Base-by-base conservation (phyloP, 108 stramenopile species). In the Pseudonitzschia pungens region DNA sequence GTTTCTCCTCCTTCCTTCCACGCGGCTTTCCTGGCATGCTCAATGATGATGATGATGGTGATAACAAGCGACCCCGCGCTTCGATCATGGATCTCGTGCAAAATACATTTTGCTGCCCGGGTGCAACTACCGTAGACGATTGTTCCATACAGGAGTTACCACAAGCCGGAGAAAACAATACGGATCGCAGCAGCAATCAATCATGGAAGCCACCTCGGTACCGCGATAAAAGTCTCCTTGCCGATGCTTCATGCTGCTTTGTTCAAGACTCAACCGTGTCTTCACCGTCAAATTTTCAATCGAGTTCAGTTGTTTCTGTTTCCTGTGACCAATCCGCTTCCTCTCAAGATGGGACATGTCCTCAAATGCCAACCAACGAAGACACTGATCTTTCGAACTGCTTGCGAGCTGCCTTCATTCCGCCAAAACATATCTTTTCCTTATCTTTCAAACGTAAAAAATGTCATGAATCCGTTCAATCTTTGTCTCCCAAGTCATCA, bases 361-460 rank as follows among this genome's bases (percentile, higher is more conserved):
- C 53, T 0, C 24, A 24, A 7, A 8, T 8, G 24, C 24, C 22
- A n/a, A 62, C 57, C 15, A 62, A 62, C 36, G 53, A 24, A 14
- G 53, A 15, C n/a, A 15, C 8, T 54, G 40, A 7, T 20, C 20
- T 40, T 40, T 10, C 1, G 15, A 50, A 45, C 29, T 41, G 45
- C 32, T 43, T 76, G 15, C 75, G 68, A 21, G 48, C 28, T n/a
- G 75, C 69, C 50, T 76, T 76, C 33, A 62, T 76, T 57, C 75
- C 75, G 12, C 75, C 75, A 0, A 28, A 44, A 40, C 68, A 69
- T 64, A 4, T 18, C 20, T 69, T 76, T 69, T 15, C 68, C 7
- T 18, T 57, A 18, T 28, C 27, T 31, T 3, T 55, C 54, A 55
- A 26, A 20, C 9, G 22, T 2, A 24, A 26, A 0, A 9, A 20